Evolutionary conservation across 768 basidiomycete genomes (phyloP).

Genomic region (Tylopilus felleus): DNA sequence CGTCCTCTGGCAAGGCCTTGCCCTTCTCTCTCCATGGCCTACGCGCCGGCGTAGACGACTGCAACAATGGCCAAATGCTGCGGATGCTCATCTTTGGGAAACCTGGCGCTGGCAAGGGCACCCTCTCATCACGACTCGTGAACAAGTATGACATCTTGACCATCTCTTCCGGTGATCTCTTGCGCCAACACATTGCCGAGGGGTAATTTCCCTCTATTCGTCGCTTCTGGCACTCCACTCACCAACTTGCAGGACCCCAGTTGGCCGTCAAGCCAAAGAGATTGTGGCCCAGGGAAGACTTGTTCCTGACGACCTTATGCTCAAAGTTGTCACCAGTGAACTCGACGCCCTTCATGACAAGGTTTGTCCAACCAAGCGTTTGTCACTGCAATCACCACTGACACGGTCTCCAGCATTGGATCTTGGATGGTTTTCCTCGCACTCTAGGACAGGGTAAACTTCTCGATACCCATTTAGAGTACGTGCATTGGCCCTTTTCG

Average conservation of each 20-base stretch:
- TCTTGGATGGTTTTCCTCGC: constrained; percentile 89
- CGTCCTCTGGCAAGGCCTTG: constrained; percentile 38
- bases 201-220: constrained; percentile 18
- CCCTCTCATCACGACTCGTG: constrained; percentile 69
- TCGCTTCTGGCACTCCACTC: neutral
- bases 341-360: constrained; percentile 63
- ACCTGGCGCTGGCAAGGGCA: constrained; percentile 81
- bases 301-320: constrained; percentile 75
- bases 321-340: constrained; percentile 71
- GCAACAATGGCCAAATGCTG: constrained; percentile 28
- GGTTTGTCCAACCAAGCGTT: constrained; percentile 36
- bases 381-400: neutral
- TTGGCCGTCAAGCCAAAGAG: constrained; percentile 71
- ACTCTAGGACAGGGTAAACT: constrained; percentile 81
- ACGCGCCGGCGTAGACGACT: constrained; percentile 28
- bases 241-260: constrained; percentile 47
- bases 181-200: constrained; percentile 80
- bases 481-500: constrained; percentile 18
- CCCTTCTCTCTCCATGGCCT: constrained; percentile 50
- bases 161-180: constrained; percentile 80
- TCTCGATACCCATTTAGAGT: constrained; percentile 75
- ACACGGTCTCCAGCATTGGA: constrained; percentile 64
- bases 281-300: constrained; percentile 79
- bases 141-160: constrained; percentile 77
- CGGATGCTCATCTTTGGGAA: constrained; percentile 60